Percentiles rank a stretch among this genome's conserved stretches.
Evolutionary conservation across 108 stramenopile genomes (phyloP).

Genomic region (Cyclotella cryptica): DNA sequence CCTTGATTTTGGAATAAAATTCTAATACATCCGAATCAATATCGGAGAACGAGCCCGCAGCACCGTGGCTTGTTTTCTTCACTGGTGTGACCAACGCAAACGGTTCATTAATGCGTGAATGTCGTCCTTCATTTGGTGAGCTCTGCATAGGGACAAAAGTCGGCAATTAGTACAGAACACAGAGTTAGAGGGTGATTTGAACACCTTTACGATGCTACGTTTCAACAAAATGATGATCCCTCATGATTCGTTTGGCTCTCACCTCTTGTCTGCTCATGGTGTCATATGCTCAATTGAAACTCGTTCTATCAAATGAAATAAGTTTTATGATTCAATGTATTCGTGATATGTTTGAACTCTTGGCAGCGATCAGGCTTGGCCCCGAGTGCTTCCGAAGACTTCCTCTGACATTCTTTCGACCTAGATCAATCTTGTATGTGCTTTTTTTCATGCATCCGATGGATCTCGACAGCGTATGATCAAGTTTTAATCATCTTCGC

Average conservation of each 20-base stretch:
- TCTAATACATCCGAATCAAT: neutral
- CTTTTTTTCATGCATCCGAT: neutral
- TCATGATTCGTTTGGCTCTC: neutral
- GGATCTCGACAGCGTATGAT: neutral
- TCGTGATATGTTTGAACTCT: neutral
- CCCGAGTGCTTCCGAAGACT: neutral
- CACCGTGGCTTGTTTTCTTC: constrained; percentile 4
- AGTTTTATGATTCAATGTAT: constrained; percentile 17
- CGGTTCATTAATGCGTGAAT: neutral
- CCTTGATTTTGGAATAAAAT: neutral
- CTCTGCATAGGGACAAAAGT: neutral
- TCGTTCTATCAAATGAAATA: neutral
- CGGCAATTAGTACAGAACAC: neutral
- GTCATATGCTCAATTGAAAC: neutral
- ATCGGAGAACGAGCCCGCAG: neutral
- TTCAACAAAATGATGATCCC: neutral
- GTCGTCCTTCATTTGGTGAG: constrained; percentile 1
- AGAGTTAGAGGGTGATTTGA: neutral
- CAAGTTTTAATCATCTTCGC: neutral
- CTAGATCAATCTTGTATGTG: constrained; percentile 7
- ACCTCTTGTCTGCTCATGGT: constrained; percentile 10
- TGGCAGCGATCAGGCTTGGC: neutral
- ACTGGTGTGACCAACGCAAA: constrained; percentile 36
- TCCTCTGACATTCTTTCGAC: neutral
- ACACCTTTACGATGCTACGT: neutral